phyloP scores from a whole-genome alignment of 805 yeast genomes.

The Candida gorgasii region DNA sequence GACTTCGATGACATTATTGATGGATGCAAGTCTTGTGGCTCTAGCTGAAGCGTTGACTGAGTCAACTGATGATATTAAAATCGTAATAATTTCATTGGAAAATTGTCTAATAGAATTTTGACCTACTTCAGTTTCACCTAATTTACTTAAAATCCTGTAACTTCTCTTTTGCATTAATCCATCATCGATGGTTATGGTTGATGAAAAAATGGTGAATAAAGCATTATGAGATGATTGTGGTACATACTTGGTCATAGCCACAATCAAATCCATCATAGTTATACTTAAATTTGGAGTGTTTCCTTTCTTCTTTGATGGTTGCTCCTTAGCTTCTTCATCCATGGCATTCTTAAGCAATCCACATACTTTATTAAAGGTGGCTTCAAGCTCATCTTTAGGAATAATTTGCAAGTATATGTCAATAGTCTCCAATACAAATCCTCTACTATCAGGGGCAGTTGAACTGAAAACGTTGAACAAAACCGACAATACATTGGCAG shows the following conservation, averaged over 20 bases:
- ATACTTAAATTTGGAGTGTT: slow-evolving; percentile 59
- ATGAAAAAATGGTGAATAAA: slow-evolving; percentile 72
- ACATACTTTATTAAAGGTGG: slow-evolving; percentile 85
- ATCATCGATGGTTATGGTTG: slow-evolving; percentile 57
- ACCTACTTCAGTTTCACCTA: slow-evolving; percentile 72
- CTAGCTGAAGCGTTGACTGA: slow-evolving; percentile 72
- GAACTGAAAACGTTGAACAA: slow-evolving; percentile 92
- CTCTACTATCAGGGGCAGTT: slow-evolving; percentile 80
- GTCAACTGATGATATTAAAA: slow-evolving; percentile 58
- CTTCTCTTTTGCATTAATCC: slow-evolving; percentile 85
- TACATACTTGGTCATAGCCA: slow-evolving; percentile 81
- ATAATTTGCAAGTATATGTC: slow-evolving; percentile 76
- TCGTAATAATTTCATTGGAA: slow-evolving; percentile 57
- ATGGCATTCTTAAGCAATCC: slow-evolving; percentile 72
- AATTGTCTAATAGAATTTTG: slow-evolving; percentile 51
- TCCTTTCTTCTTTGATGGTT: slow-evolving; percentile 13
- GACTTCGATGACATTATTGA: slow-evolving; percentile 57
- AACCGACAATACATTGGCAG: slow-evolving; percentile 80
- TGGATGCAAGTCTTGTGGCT: slow-evolving; percentile 73
- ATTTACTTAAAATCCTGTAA: slow-evolving; percentile 70
- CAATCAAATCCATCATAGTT: slow-evolving; percentile 89
- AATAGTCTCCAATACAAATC: slow-evolving; percentile 82
- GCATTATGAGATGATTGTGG: slow-evolving; percentile 72
- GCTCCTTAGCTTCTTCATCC: slow-evolving; percentile 50
- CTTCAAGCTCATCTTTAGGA: slow-evolving; percentile 61